Evolutionary conservation across 2,329 filamentous ascomycete species (phyloP).

Genomic region (Colletotrichum navitas): DNA sequence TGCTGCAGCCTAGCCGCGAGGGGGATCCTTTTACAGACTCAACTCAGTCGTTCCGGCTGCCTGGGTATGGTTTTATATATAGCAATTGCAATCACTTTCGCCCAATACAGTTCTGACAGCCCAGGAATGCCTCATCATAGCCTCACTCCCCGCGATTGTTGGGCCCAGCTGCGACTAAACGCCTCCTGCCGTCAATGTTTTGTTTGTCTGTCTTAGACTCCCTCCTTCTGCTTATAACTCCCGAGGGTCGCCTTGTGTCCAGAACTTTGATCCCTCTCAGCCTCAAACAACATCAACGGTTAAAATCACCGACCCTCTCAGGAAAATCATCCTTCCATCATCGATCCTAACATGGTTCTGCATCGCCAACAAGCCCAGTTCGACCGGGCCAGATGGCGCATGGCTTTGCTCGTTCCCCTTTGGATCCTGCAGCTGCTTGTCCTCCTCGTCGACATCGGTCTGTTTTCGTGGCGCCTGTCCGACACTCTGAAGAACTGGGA

Average conservation of each 20-base stretch:
- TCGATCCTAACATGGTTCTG: constrained; percentile 51
- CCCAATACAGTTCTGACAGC: constrained; percentile 29
- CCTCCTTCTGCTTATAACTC: constrained; percentile 32
- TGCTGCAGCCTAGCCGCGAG: constrained; percentile 35
- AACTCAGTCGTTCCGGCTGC: constrained; percentile 23
- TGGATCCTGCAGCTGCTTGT: constrained; percentile 64
- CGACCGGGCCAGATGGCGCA: constrained; percentile 64
- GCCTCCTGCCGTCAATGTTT: constrained; percentile 22
- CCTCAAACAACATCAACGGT: constrained; percentile 25
- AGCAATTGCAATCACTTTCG: constrained; percentile 28
- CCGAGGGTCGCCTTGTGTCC: constrained; percentile 25
- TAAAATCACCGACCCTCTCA: constrained; percentile 21
- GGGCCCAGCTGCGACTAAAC: constrained; percentile 26
- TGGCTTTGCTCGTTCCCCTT: constrained; percentile 60
- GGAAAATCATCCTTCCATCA: constrained; percentile 5
- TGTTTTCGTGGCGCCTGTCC: constrained; percentile 67
- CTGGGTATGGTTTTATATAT: constrained; percentile 40
- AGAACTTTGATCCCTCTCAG: constrained; percentile 10
- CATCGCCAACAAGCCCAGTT: constrained; percentile 67
- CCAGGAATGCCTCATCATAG: constrained; percentile 33
- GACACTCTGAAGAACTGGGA: constrained; percentile 59
- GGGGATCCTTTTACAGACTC: constrained; percentile 8
- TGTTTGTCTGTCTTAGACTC: constrained; percentile 19
- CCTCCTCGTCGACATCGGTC: constrained; percentile 60
- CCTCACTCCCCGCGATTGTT: constrained; percentile 38